Evolutionary conservation across 1,284 basidiomycete genomes (phyloP).

Genomic region (Cystobasidium sp.): DNA sequence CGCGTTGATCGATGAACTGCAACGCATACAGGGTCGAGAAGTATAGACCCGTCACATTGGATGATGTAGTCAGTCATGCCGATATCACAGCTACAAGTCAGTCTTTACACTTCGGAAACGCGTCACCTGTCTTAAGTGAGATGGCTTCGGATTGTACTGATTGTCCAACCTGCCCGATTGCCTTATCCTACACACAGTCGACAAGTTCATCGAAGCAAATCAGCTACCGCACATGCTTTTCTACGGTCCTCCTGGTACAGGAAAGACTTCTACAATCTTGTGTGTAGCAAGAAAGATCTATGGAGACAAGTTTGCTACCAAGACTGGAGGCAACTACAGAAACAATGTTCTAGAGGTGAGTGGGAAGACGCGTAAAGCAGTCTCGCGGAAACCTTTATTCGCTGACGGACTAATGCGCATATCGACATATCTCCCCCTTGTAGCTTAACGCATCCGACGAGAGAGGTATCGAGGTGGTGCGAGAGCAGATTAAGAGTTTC

Average conservation of each 20-base stretch:
- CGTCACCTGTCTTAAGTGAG: too few species aligned
- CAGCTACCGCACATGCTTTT: slow-evolving; percentile 92
- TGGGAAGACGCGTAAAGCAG: slow-evolving; percentile 1
- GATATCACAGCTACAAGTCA: slow-evolving; percentile 90
- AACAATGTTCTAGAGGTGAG: slow-evolving; percentile 94
- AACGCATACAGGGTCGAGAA: slow-evolving; percentile 80
- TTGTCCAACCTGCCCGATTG: slow-evolving; percentile 6
- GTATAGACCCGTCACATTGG: slow-evolving; percentile 82
- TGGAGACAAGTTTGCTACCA: slow-evolving; percentile 60
- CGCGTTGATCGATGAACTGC: slow-evolving; percentile 9
- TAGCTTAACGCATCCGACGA: slow-evolving; percentile 97
- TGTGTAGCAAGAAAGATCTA: slow-evolving; percentile 94
- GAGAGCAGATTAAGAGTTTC: slow-evolving; percentile 98
- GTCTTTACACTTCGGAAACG: slow-evolving; percentile 53
- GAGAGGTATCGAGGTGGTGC: slow-evolving; percentile 95
- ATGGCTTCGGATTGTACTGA: neutral
- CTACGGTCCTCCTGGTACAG: slow-evolving; percentile 96
- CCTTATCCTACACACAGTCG: slow-evolving; percentile 65
- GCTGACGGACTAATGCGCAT: too few species aligned
- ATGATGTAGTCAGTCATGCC: slow-evolving; percentile 91
- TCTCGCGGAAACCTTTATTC: too few species aligned
- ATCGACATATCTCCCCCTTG: too few species aligned
- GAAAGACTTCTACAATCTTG: slow-evolving; percentile 97
- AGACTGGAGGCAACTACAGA: slow-evolving; percentile 54
- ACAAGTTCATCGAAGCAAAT: slow-evolving; percentile 94